Conservation (phyloP, 2,329 filamentous ascomycete species). For the Blastomyces gilchristii region DNA sequence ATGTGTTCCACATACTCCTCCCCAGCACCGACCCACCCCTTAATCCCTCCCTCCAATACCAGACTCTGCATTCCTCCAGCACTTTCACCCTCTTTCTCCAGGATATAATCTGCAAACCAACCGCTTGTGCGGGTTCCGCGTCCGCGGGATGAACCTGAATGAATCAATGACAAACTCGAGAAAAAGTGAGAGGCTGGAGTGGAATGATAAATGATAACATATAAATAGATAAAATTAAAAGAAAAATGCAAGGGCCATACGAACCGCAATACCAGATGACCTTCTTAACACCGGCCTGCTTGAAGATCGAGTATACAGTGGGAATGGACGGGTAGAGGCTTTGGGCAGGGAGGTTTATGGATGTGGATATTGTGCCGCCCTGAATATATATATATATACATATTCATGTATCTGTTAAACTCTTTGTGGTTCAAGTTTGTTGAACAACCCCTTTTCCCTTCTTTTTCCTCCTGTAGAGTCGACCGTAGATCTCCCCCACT, state of each 20-base stretch:
- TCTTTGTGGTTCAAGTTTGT: neutral
- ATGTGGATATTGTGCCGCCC: conserved; percentile 52
- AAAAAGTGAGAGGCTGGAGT: neutral
- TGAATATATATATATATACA: conserved; percentile 17
- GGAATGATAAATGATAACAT: too few species aligned
- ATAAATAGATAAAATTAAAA: too few species aligned
- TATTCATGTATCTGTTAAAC: conserved; percentile 3
- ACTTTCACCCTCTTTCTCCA: conserved; percentile 22
- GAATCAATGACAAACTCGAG: neutral
- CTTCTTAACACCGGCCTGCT: conserved; percentile 22
- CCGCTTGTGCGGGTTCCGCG: conserved; percentile 46
- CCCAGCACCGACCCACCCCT: conserved; percentile 44
- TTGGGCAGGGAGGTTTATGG: conserved; percentile 40
- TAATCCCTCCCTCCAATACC: conserved; percentile 44
- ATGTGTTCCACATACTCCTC: conserved; percentile 40
- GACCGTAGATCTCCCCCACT: neutral
- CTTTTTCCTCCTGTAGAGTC: neutral
- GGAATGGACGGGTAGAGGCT: conserved; percentile 30
- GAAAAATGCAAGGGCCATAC: conserved; percentile 12
- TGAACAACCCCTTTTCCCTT: neutral
- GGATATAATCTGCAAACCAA: conserved; percentile 47
- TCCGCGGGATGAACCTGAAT: conserved; percentile 44
- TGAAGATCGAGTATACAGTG: conserved; percentile 27
- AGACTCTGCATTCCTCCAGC: conserved; percentile 37
- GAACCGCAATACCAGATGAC: conserved; percentile 36